Evolutionary conservation across 2,329 filamentous ascomycete species (phyloP).

Genomic region (Coniochaeta prunicola): DNA sequence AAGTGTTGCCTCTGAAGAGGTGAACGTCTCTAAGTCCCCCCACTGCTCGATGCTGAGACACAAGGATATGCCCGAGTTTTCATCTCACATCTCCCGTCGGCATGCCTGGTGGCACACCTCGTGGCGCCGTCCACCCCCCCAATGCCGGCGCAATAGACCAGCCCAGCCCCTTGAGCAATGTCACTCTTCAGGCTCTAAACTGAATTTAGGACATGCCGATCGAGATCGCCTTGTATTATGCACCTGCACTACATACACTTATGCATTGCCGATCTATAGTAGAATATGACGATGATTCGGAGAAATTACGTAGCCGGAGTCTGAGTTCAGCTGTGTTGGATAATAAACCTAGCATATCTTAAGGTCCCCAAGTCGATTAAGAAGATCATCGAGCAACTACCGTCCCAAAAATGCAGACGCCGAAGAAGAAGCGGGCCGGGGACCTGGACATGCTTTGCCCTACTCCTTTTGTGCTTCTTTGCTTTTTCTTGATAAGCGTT

Average conservation of each 20-base stretch:
- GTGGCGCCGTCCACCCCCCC: not conserved
- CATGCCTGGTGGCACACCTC: not conserved
- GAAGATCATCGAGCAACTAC: not conserved
- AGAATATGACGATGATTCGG: not conserved
- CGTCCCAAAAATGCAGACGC: not conserved
- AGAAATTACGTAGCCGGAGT: not conserved
- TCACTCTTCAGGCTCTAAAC: not conserved
- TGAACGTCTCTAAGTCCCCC: not conserved
- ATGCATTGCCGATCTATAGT: not conserved
- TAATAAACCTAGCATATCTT: not conserved
- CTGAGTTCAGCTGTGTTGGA: not conserved
- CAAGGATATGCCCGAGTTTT: not conserved
- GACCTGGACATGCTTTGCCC: not conserved
- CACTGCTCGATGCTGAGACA: not conserved
- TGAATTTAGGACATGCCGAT: not conserved
- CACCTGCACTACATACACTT: not conserved
- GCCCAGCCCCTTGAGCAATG: not conserved
- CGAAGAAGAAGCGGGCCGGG: not conserved
- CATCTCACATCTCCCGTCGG: not conserved
- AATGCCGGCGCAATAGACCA: not conserved
- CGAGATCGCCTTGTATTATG: not conserved
- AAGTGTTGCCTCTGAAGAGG: not conserved
- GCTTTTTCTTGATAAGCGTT: not conserved
- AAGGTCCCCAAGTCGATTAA: not conserved
- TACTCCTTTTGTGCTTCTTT: not conserved